Conservation (phyloP, 352 stramenopile species). For the Thalassiosira ordinaria region DNA sequence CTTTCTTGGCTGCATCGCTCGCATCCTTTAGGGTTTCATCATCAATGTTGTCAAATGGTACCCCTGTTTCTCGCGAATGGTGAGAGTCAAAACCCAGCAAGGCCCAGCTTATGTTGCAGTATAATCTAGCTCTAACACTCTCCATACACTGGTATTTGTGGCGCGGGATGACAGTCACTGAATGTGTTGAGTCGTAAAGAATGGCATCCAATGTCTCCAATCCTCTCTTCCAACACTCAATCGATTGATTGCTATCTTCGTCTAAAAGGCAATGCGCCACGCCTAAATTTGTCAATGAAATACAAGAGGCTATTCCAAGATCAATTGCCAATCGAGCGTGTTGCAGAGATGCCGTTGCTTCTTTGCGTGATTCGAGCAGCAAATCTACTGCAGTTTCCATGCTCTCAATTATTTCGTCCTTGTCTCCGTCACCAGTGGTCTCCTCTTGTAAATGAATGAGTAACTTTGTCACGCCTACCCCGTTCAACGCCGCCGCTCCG, state of each 20-base stretch:
- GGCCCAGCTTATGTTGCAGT: conserved; percentile 59
- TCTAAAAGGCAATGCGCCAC: conserved; percentile 21
- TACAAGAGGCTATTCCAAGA: conserved; percentile 46
- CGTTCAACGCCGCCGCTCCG: conserved; percentile 41
- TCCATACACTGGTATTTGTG: conserved; percentile 51
- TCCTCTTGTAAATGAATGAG: conserved; percentile 17
- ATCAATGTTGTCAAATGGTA: conserved; percentile 24
- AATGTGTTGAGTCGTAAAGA: conserved; percentile 30
- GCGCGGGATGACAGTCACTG: conserved; percentile 33
- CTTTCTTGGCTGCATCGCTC: conserved; percentile 73
- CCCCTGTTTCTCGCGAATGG: conserved; percentile 1
- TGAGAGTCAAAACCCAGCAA: conserved; percentile 47
- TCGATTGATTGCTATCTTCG: conserved; percentile 5
- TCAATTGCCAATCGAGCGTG: conserved; percentile 36
- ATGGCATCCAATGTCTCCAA: conserved; percentile 42
- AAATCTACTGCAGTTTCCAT: conserved; percentile 50
- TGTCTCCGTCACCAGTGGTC: neutral
- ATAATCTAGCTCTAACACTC: conserved; percentile 49
- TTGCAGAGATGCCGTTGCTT: conserved; percentile 31
- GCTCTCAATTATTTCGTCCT: conserved; percentile 37
- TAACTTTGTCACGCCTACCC: conserved; percentile 45
- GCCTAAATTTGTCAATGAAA: conserved; percentile 48
- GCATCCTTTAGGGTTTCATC: conserved; percentile 60
- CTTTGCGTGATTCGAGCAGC: conserved; percentile 50
- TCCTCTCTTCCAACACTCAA: conserved; percentile 36